Percentiles rank a stretch among this genome's conserved stretches.
These are phyloP conservation scores for Tricholomella constricta DNA, from an alignment of 768 basidiomycete genomes.

Conservation along the genomic window DNA sequence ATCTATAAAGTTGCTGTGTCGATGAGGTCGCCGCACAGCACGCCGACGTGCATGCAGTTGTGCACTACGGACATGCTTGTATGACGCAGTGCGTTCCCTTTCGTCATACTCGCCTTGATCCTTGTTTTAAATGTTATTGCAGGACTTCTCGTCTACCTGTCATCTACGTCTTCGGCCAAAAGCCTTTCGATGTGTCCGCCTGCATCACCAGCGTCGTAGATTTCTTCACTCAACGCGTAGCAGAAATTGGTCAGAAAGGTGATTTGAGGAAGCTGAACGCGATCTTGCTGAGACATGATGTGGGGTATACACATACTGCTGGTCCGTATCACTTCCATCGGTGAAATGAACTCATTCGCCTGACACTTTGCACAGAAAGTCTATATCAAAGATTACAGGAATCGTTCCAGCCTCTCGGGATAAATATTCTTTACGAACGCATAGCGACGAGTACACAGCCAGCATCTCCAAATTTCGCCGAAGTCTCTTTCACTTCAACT, in stretches of 20 bases:
- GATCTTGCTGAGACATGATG: conserved; percentile 72
- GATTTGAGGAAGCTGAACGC: conserved; percentile 21
- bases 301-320: conserved; percentile 69
- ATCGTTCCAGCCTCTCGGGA: conserved; percentile 23
- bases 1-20: conserved; percentile 78
- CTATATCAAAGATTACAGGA: conserved; percentile 31
- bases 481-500: not conserved
- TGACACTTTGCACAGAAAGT: conserved; percentile 33
- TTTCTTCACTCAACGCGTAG: conserved; percentile 25
- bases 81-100: conserved; percentile 73
- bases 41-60: conserved; percentile 85
- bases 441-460: conserved; percentile 29
- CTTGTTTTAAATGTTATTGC: conserved; percentile 1
- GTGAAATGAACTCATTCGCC: conserved; percentile 3
- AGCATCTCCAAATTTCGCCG: not conserved
- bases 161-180: conserved; percentile 87
- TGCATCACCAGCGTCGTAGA: conserved; percentile 47
- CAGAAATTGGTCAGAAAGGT: not conserved
- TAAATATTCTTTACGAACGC: conserved; percentile 38
- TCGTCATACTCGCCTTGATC: not conserved
- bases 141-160: conserved; percentile 89
- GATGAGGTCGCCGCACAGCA: conserved; percentile 97
- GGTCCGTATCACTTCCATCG: conserved; percentile 40
- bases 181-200: conserved; percentile 55
- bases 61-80: conserved; percentile 97